Conservation (phyloP, 345 rosid species). For the Passiflora organensis region DNA sequence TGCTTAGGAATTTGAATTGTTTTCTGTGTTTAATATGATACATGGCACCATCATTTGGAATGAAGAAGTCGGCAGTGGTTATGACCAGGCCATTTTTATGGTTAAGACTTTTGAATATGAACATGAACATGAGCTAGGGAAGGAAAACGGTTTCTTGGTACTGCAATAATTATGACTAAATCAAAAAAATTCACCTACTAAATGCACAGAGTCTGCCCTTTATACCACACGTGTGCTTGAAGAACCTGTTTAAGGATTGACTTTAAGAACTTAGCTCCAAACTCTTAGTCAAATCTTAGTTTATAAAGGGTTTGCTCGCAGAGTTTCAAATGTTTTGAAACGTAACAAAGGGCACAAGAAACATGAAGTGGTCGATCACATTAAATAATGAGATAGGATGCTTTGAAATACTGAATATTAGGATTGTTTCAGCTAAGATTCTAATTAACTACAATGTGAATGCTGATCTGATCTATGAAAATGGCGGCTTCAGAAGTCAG, state of each 20-base stretch:
- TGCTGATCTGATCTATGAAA: background rate
- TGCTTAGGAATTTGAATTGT: too few relatives aligned
- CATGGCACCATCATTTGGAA: constrained; percentile 9
- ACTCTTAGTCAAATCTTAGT: constrained; percentile 13
- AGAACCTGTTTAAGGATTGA: constrained; percentile 26
- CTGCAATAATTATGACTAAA: constrained; percentile 14
- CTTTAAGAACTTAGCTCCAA: background rate
- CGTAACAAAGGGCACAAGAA: background rate
- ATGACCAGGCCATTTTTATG: constrained; percentile 5
- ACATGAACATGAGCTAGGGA: too few relatives aligned
- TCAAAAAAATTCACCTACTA: constrained; percentile 13
- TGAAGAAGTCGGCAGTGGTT: constrained; percentile 21
- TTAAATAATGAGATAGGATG: background rate
- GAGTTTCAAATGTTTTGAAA: background rate
- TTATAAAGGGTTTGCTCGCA: background rate
- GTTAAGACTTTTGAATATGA: constrained; percentile 21
- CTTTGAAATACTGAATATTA: background rate
- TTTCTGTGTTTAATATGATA: background rate
- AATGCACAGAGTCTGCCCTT: constrained; percentile 13
- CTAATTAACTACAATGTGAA: background rate
- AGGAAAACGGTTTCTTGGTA: constrained; percentile 21
- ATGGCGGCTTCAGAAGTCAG: too few relatives aligned
- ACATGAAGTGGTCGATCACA: background rate
- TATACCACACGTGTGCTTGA: constrained; percentile 28
- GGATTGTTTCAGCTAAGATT: background rate